Evolutionary conservation across 768 basidiomycete species (phyloP), one percentile per base, ranked within the genome.

Genomic region (Suillus cothurnatus): DNA sequence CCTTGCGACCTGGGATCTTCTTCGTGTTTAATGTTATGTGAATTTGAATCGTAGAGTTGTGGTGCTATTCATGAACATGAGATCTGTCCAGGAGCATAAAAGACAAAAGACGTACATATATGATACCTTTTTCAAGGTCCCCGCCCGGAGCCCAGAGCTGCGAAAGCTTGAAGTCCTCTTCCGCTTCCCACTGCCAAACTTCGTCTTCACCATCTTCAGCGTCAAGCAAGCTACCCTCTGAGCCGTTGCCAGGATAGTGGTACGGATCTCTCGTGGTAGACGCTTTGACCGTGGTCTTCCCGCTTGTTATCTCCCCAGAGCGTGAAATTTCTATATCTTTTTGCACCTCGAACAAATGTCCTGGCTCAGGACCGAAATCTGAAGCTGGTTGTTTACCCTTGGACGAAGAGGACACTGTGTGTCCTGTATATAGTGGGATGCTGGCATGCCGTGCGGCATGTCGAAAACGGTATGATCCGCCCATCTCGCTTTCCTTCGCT

Each of bases 141-240:
- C 76, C 77, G 0, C 78, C 76, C 5, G 78, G 75, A 0, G 82
- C 80, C 88, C 89, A 92, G 5, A 84, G 85, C 69, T 86, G 84
- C 9, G 72, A 81, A 17, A 92, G 72, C 0, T 84, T 84, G 57
- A 85, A 82, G 66, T 90, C 90, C 70, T 90, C 88, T 71, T 92
- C 91, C 3, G 86, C 84, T 60, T 86, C 84, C 90, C 90, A 92
- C 49, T 79, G 81, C 85, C 89, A 90, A 11, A 79, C 81, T 6
- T 81, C 81, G 0, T 81, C 78, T 43, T 78, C 79, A 1, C 77
- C 77, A 0, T 72, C 68, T n/a, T 72, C 71, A 2, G 74, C 71
- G 32, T 74, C 66, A 67, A 75, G 71, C 43, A 71, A 66, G 49
- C 74, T 75, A 5, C 74, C 77, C 53, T 74, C 76, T 15, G 76